Evolutionary conservation across 345 rosid genomes (phyloP).

Genomic region (Gossypium arboreum): DNA sequence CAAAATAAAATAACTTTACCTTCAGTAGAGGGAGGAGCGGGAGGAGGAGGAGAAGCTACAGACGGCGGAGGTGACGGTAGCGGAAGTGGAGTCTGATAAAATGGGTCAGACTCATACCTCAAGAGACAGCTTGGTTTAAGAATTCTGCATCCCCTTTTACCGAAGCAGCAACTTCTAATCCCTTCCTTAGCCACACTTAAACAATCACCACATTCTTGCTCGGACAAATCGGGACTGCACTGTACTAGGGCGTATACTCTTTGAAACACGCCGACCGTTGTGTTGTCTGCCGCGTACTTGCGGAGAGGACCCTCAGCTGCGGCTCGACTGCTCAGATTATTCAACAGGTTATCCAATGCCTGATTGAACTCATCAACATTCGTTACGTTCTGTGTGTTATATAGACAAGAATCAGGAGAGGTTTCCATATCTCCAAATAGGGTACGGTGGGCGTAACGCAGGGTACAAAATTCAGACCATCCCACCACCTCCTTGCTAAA

Average conservation of each 20-base stretch:
- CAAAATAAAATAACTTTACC: not conserved
- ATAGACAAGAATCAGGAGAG: constrained; percentile 13
- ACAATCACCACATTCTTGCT: constrained; percentile 38
- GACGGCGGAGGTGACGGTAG: constrained; percentile 2
- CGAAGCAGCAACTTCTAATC: constrained; percentile 29
- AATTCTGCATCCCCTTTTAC: constrained; percentile 35
- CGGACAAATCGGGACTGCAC: constrained; percentile 53
- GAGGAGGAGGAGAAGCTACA: not conserved
- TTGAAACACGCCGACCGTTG: constrained; percentile 6
- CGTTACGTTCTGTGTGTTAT: constrained; percentile 15
- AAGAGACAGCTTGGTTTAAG: constrained; percentile 26
- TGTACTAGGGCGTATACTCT: constrained; percentile 32
- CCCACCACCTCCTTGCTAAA: constrained; percentile 28
- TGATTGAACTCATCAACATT: constrained; percentile 25
- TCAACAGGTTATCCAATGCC: constrained; percentile 20
- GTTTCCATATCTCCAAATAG: constrained; percentile 24
- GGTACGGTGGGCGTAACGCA: constrained; percentile 41
- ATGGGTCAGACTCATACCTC: constrained; percentile 22
- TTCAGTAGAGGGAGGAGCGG: not conserved
- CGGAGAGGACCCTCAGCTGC: constrained; percentile 3
- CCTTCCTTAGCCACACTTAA: constrained; percentile 12
- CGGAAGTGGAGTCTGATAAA: constrained; percentile 8
- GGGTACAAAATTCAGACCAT: constrained; percentile 40
- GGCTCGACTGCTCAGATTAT: constrained; percentile 7
- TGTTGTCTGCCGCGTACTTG: constrained; percentile 11